phyloP scores from a whole-genome alignment of 2,329 filamentous ascomycete species.

The Neonectria sp. region DNA sequence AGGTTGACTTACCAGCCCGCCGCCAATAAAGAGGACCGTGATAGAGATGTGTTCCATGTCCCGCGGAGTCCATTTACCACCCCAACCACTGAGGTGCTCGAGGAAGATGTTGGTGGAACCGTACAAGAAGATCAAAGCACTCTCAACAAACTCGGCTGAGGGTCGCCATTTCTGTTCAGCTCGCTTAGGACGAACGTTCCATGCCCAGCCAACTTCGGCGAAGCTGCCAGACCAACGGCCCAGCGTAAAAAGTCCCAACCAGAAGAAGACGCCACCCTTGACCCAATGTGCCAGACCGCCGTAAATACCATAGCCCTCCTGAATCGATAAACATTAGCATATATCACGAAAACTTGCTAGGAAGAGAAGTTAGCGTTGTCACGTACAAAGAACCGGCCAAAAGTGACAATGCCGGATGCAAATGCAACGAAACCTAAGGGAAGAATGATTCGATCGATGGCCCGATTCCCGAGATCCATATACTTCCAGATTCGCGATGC shows the following conservation, averaged over 20 bases:
- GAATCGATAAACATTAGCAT: constrained; percentile 21
- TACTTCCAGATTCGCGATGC: constrained; percentile 70
- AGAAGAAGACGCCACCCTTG: constrained; percentile 96
- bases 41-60: constrained; percentile 96
- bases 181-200: constrained; percentile 83
- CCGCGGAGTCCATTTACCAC: constrained; percentile 78
- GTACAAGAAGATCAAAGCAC: constrained; percentile 90
- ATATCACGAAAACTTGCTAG: neutral
- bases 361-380: neutral
- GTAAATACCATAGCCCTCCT: constrained; percentile 81
- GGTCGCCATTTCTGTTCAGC: constrained; percentile 76
- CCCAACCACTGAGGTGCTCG: constrained; percentile 85
- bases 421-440: constrained; percentile 83
- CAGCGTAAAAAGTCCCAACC: constrained; percentile 89
- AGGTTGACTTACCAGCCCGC: constrained; percentile 78
- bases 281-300: constrained; percentile 93
- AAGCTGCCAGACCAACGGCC: constrained; percentile 94
- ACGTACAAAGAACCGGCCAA: constrained; percentile 87
- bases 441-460: constrained; percentile 83
- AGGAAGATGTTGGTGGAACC: constrained; percentile 92
- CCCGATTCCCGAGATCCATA: constrained; percentile 73
- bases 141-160: constrained; percentile 91
- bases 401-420: constrained; percentile 80
- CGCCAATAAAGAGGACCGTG: constrained; percentile 93
- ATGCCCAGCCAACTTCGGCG: constrained; percentile 92